A percentile compares a stretch with the other conserved stretches of the same genome.
Evolutionary conservation across 2,329 filamentous ascomycete species (phyloP).

Genomic region (Lecanosticta acicola): DNA sequence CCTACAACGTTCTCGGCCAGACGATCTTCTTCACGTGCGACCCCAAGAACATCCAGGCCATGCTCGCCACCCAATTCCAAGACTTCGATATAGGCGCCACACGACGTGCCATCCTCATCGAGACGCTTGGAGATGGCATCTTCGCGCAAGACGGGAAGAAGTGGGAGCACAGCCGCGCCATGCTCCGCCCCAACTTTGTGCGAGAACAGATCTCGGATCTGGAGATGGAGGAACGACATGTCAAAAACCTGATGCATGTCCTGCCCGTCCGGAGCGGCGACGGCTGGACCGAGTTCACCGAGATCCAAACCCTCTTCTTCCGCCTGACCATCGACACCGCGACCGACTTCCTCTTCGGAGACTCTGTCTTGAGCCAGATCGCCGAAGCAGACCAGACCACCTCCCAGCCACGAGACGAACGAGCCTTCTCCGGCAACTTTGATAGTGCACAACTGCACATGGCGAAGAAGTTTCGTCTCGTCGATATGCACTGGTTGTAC

Average conservation of each 20-base stretch:
- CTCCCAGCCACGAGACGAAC: slow-evolving; percentile 24
- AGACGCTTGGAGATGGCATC: slow-evolving; percentile 31
- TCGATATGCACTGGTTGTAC: slow-evolving; percentile 34
- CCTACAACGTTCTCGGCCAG: slow-evolving; percentile 21
- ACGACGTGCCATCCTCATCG: slow-evolving; percentile 27
- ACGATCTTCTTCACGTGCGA: slow-evolving; percentile 28
- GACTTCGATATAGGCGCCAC: slow-evolving; percentile 30
- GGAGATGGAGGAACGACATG: slow-evolving; percentile 32
- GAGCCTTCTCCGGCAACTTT: slow-evolving; percentile 41
- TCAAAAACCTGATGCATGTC: slow-evolving; percentile 32
- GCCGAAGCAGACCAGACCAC: slow-evolving; percentile 26
- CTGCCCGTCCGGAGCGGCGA: slow-evolving; percentile 24
- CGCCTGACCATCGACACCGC: slow-evolving; percentile 47
- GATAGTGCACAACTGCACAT: slow-evolving; percentile 38
- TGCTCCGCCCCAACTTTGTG: slow-evolving; percentile 37
- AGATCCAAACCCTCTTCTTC: slow-evolving; percentile 42
- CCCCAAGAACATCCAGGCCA: slow-evolving; percentile 34
- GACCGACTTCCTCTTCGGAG: slow-evolving; percentile 43
- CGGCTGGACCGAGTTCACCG: slow-evolving; percentile 29
- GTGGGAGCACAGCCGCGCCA: slow-evolving; percentile 34
- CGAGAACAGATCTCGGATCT: slow-evolving; percentile 36
- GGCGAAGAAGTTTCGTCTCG: slow-evolving; percentile 34
- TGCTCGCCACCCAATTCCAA: slow-evolving; percentile 30
- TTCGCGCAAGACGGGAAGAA: slow-evolving; percentile 33
- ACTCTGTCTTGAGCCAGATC: slow-evolving; percentile 36